phyloP scores from a whole-genome alignment of 441 rosid genomes.

The Biscutella auriculata region DNA sequence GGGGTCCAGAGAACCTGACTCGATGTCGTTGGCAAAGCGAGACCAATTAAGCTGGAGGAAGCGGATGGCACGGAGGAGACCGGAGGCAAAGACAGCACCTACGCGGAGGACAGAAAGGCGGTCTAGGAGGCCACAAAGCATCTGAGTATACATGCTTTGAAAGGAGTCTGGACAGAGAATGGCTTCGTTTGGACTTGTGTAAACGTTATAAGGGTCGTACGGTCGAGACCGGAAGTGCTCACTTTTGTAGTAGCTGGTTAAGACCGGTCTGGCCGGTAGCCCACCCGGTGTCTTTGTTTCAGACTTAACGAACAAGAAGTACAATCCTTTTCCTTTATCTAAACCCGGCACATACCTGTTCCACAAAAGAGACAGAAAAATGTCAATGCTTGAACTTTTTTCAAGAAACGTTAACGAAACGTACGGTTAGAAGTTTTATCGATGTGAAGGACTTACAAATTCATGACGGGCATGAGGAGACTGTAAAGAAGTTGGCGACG shows the following conservation, averaged over 20 bases:
- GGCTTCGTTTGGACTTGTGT: constrained; percentile 88
- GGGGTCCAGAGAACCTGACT: constrained; percentile 36
- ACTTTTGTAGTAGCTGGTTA: constrained; percentile 88
- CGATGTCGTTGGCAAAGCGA: constrained; percentile 44
- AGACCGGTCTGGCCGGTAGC: constrained; percentile 71
- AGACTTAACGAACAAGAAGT: constrained; percentile 77
- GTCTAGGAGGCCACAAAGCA: constrained; percentile 74
- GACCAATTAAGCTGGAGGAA: constrained; percentile 74
- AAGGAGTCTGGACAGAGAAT: constrained; percentile 76
- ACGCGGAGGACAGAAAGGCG: constrained; percentile 66
- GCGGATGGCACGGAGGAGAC: constrained; percentile 77
- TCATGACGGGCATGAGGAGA: constrained; percentile 95
- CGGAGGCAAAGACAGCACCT: constrained; percentile 85
- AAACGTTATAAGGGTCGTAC: constrained; percentile 62
- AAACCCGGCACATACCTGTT: constrained; percentile 69
- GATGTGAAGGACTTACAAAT: constrained; percentile 45
- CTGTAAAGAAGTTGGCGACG: constrained; percentile 84
- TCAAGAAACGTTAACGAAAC: too few relatives aligned
- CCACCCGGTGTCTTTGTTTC: constrained; percentile 84
- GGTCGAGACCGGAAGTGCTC: constrained; percentile 77
- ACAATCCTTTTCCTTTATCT: constrained; percentile 80
- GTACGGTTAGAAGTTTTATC: not conserved
- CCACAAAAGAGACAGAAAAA: constrained; percentile 3
- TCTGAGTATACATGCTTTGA: constrained; percentile 88
- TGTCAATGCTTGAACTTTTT: constrained; percentile 12